These are phyloP conservation scores for Panellus pusillus DNA, from an alignment of 768 basidiomycete genomes.

Conservation along the genomic window DNA sequence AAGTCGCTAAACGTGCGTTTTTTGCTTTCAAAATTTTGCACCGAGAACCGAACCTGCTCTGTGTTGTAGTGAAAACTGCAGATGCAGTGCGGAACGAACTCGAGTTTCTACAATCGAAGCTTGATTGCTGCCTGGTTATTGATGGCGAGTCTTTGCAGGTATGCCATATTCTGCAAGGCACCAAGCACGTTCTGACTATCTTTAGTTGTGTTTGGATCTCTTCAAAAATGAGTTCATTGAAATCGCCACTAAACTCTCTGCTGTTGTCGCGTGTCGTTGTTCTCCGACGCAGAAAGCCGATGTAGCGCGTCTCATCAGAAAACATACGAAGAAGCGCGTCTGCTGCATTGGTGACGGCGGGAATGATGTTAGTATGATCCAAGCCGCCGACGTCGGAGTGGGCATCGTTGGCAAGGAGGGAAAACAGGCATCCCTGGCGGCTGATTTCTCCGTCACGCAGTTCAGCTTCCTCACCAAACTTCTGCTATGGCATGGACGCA, in stretches of 20 bases:
- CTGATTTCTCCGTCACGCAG: constrained; percentile 97
- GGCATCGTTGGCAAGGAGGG: constrained; percentile 99
- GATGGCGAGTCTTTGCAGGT: constrained; percentile 97
- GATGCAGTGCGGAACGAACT: constrained; percentile 85
- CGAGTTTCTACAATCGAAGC: constrained; percentile 90
- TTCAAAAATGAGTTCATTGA: constrained; percentile 96
- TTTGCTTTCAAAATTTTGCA: background rate
- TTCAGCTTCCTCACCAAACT: constrained; percentile 96
- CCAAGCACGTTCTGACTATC: background rate
- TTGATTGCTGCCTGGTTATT: constrained; percentile 97
- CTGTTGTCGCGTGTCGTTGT: constrained; percentile 96
- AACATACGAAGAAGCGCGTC: constrained; percentile 89
- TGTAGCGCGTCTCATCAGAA: constrained; percentile 89
- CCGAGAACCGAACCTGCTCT: constrained; percentile 4
- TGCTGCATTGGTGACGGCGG: constrained; percentile 99
- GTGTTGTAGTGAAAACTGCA: constrained; percentile 72
- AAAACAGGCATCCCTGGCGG: constrained; percentile 97
- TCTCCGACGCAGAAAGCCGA: constrained; percentile 99
- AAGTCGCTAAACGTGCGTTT: constrained; percentile 83
- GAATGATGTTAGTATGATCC: constrained; percentile 99
- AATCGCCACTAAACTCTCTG: constrained; percentile 92
- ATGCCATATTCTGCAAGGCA: background rate
- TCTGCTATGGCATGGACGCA: constrained; percentile 97
- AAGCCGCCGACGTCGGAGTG: constrained; percentile 96
- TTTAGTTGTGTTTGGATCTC: constrained; percentile 82